Conservation (phyloP, 768 basidiomycete genomes). For the Strobilomyces confusus region DNA sequence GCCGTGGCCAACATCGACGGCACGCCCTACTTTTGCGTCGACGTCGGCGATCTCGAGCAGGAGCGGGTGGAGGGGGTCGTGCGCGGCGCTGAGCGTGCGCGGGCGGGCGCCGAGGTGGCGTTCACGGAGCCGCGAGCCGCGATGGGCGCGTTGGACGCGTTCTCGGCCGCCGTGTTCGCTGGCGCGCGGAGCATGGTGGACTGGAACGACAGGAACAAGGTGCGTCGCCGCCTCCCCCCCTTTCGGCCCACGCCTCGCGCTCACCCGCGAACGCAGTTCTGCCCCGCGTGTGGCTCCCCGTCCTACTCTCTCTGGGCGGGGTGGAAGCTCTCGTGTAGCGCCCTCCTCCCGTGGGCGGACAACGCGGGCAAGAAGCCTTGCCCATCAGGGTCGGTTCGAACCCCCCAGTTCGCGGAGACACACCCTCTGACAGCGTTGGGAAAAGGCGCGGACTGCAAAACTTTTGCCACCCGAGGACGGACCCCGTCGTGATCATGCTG, state of each 20-base stretch:
- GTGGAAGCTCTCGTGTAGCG: slow-evolving; percentile 86
- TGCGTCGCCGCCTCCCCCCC: slow-evolving; percentile 21
- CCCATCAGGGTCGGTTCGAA: slow-evolving; percentile 57
- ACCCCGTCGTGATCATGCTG: slow-evolving; percentile 90
- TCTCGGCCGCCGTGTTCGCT: slow-evolving; percentile 75
- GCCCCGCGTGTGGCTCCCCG: slow-evolving; percentile 79
- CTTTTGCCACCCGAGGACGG: slow-evolving; percentile 76
- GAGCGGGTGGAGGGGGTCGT: slow-evolving; percentile 41
- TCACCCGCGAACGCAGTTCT: slow-evolving; percentile 55
- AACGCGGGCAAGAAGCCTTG: slow-evolving; percentile 63
- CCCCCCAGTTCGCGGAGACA: not conserved
- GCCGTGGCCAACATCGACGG: slow-evolving; percentile 65
- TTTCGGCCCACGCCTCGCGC: not conserved
- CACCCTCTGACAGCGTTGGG: slow-evolving; percentile 14
- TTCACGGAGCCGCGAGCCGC: slow-evolving; percentile 67
- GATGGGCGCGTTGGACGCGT: slow-evolving; percentile 51
- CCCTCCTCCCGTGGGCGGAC: slow-evolving; percentile 71
- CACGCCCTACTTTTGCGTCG: slow-evolving; percentile 82
- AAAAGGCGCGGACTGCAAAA: slow-evolving; percentile 82
- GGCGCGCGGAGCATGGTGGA: slow-evolving; percentile 79
- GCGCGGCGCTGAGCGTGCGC: slow-evolving; percentile 33
- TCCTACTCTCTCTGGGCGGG: slow-evolving; percentile 90
- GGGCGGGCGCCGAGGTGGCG: slow-evolving; percentile 38
- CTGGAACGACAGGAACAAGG: slow-evolving; percentile 92
- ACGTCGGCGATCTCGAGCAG: slow-evolving; percentile 54